Evolutionary conservation across 2,329 filamentous ascomycete genomes (phyloP).

Genomic region (Fusarium albidum): DNA sequence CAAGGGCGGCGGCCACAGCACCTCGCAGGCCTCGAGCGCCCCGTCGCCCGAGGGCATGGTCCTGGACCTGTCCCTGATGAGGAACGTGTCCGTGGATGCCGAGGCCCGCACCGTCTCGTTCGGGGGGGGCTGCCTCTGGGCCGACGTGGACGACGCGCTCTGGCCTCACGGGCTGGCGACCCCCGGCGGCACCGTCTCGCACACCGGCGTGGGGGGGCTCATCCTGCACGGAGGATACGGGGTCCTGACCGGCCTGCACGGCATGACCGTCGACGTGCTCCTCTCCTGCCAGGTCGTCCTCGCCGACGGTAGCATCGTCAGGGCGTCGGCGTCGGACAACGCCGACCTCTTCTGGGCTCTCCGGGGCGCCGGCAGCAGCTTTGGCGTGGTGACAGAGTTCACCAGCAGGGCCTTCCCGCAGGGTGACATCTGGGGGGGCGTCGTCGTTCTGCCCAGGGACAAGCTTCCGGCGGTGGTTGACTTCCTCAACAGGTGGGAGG

Average conservation of each 20-base stretch:
- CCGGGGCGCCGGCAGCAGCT: conserved; percentile 51
- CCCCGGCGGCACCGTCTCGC: conserved; percentile 68
- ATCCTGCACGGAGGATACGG: conserved; percentile 67
- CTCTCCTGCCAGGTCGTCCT: conserved; percentile 50
- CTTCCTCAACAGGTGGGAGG: conserved; percentile 42
- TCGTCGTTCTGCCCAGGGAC: conserved; percentile 37
- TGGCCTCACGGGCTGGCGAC: conserved; percentile 62
- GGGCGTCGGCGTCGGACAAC: conserved; percentile 53
- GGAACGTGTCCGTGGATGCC: conserved; percentile 56
- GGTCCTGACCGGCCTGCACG: conserved; percentile 61
- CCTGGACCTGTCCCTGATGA: conserved; percentile 62
- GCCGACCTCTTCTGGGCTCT: conserved; percentile 52
- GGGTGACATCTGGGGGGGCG: conserved; percentile 43
- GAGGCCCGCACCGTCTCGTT: conserved; percentile 54
- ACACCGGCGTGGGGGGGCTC: conserved; percentile 69
- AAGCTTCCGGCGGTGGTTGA: conserved; percentile 41
- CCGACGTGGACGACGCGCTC: conserved; percentile 61
- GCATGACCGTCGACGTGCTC: conserved; percentile 56
- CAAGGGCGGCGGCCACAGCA: conserved; percentile 64
- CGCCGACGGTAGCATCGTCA: conserved; percentile 47
- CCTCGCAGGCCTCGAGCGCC: conserved; percentile 53
- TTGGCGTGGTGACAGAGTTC: conserved; percentile 53
- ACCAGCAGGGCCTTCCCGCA: conserved; percentile 44
- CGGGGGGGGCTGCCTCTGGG: conserved; percentile 62
- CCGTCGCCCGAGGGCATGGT: conserved; percentile 61